Percentiles rank a stretch among this genome's conserved stretches.
These are phyloP conservation scores for Bryoerythrophyllum caledonicum DNA, from an alignment of 225 moss, liverwort and hornwort genomes.

Conservation along the genomic window DNA sequence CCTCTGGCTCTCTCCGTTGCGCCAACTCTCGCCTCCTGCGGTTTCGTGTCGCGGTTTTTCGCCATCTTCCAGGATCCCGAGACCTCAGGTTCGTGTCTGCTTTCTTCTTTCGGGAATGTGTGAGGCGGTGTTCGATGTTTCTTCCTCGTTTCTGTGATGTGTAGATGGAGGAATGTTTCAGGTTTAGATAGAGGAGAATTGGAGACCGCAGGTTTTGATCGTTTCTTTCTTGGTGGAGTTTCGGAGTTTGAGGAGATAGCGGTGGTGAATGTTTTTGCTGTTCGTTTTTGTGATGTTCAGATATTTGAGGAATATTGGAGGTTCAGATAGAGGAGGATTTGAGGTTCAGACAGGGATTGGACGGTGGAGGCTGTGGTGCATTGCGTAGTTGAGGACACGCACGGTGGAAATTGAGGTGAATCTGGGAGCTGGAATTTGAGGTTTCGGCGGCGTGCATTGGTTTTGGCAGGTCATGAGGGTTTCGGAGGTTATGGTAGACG, in stretches of 20 bases:
- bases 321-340: slow-evolving; percentile 14
- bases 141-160: no score
- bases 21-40: background rate
- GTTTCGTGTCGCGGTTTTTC: slow-evolving; percentile 1
- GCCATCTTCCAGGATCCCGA: background rate
- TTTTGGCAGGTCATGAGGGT: slow-evolving; percentile 46
- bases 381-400: background rate
- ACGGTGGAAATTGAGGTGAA: background rate
- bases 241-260: background rate
- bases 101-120: background rate
- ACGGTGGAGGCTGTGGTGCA: background rate
- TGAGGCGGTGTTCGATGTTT: background rate
- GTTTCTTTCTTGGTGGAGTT: background rate
- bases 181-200: no score
- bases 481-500: slow-evolving; percentile 26
- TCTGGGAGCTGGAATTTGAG: background rate
- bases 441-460: slow-evolving; percentile 2
- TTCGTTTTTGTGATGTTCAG: background rate
- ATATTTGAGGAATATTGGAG: background rate
- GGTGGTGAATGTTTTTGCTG: background rate
- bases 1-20: slow-evolving; percentile 14
- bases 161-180: no score
- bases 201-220: background rate
- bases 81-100: slow-evolving; percentile 5
- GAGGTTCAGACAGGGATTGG: background rate